Base-by-base conservation (phyloP, 495 filamentous ascomycete species). In the Tuber microsphaerosporum region DNA sequence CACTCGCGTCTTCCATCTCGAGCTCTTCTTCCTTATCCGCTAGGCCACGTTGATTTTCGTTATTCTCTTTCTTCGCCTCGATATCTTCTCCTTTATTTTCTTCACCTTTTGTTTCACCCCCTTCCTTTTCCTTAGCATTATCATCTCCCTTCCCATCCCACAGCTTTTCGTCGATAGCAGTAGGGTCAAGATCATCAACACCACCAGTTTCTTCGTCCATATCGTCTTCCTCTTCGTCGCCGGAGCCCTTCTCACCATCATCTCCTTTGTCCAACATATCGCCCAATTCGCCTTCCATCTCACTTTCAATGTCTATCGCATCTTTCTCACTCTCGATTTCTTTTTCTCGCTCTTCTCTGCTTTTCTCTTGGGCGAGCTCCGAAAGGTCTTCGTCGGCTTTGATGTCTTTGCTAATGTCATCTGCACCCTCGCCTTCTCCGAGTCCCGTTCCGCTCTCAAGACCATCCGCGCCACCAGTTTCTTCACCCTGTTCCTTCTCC, bases 381-480 rank as follows among this genome's bases (percentile, higher is more conserved):
- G 91, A 90, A 19, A 99, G 84, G 83, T 98, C 93, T 84, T 99
- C 96, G 75, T 98, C 94, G 70, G 93, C 91, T 75, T 92, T 88
- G 70, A 99, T 90, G 82, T 98, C 94, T 80, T 98, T 97, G 84
- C 94, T 97, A 74, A 99, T 97, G 85, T 99, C 94, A 81, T 98
- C 93, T 2, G 91, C 93, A 39, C 94, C 96, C 81, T 97, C 92
- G 19, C 94, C 94, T 74, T 97, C 94, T 43, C 95, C 96, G n/a
- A 99, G 88, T 39, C 96, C 96, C 7, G 94, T 98, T n/a, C 96
- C 96, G 71, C 87, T 88, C 83, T 99, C 94, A 61, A 97, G 86
- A 9, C 93, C 92, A 26, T 88, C 86, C 76, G 91, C 88, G 31
- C 77, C 51, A 7, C 75, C 77, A 48, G 89, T 88, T 39, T 88